Percentiles rank a stretch among this genome's conserved stretches.
phyloP scores from a whole-genome alignment of 225 moss, liverwort and hornwort genomes.

The Polytrichum commune region DNA sequence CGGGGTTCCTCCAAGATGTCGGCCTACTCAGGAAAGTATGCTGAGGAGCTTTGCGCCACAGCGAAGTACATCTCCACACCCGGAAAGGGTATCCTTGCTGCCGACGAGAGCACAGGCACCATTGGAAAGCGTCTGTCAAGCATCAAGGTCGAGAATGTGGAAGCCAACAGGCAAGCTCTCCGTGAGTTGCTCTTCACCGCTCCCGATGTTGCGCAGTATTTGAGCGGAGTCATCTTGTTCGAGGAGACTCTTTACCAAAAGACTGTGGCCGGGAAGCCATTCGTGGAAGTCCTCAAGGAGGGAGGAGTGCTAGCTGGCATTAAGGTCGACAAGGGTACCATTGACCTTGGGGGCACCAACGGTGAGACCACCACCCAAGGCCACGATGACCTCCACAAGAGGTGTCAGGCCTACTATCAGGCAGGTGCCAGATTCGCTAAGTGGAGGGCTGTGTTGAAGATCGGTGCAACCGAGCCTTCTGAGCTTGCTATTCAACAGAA shows the following conservation, averaged over 20 bases:
- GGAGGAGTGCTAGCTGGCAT: conserved; percentile 46
- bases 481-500: conserved; percentile 47
- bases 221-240: conserved; percentile 48
- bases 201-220: conserved; percentile 13
- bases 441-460: conserved; percentile 55
- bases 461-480: conserved; percentile 30
- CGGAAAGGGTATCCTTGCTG: conserved; percentile 45
- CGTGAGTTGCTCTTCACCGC: conserved; percentile 36
- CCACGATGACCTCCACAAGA: conserved; percentile 45
- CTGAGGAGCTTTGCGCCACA: conserved; percentile 34
- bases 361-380: conserved; percentile 60
- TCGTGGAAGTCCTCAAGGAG: conserved; percentile 50
- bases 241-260: conserved; percentile 57
- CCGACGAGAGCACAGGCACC: conserved; percentile 54
- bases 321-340: conserved; percentile 55
- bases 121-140: conserved; percentile 41
- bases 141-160: conserved; percentile 62
- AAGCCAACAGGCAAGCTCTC: conserved; percentile 47
- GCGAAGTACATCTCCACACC: conserved; percentile 40
- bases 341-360: conserved; percentile 41
- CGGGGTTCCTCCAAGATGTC: conserved; percentile 18
- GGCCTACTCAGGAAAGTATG: conserved; percentile 45
- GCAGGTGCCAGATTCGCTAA: conserved; percentile 45
- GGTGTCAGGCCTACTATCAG: conserved; percentile 40
- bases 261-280: conserved; percentile 29